A percentile compares a stretch with the other conserved stretches of the same genome.
Conservation (phyloP, 805 yeast genomes). For the Yamadazyma sp. region DNA sequence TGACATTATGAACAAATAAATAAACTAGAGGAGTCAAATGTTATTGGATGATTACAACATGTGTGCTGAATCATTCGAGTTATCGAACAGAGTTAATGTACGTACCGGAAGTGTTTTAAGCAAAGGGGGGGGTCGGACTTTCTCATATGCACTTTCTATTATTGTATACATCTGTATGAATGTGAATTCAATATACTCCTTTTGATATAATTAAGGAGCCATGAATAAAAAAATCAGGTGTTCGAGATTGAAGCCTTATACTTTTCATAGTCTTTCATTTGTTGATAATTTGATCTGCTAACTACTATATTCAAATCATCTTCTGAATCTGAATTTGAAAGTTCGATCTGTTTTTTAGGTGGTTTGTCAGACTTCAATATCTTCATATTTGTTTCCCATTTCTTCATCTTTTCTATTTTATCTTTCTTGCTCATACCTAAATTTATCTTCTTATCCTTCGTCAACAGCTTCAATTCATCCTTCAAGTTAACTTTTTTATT, state of each 20-base stretch:
- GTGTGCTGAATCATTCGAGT: too few relatives aligned
- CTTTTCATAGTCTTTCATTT: constrained; percentile 3
- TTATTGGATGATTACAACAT: too few relatives aligned
- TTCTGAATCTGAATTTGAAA: constrained; percentile 4
- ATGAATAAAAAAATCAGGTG: too few relatives aligned
- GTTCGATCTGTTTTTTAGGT: neutral
- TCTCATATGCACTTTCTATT: too few relatives aligned
- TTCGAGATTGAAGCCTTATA: constrained; percentile 3
- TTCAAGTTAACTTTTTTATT: constrained; percentile 1
- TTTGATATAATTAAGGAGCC: too few relatives aligned
- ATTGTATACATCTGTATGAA: too few relatives aligned
- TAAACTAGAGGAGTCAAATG: too few relatives aligned
- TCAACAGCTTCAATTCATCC: constrained; percentile 7
- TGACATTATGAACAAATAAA: too few relatives aligned
- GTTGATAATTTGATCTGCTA: constrained; percentile 4
- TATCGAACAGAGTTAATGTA: too few relatives aligned
- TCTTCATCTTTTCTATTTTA: constrained; percentile 6
- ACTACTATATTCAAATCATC: constrained; percentile 12
- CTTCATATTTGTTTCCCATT: constrained; percentile 9
- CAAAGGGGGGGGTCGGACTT: too few relatives aligned
- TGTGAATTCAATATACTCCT: too few relatives aligned
- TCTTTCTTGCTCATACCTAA: constrained; percentile 12
- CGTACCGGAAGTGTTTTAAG: too few relatives aligned
- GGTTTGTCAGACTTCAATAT: neutral
- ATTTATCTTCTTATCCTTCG: constrained; percentile 9